Evolutionary conservation across 2,329 filamentous ascomycete species (phyloP).

Genomic region (Ophiostoma pallidulum): DNA sequence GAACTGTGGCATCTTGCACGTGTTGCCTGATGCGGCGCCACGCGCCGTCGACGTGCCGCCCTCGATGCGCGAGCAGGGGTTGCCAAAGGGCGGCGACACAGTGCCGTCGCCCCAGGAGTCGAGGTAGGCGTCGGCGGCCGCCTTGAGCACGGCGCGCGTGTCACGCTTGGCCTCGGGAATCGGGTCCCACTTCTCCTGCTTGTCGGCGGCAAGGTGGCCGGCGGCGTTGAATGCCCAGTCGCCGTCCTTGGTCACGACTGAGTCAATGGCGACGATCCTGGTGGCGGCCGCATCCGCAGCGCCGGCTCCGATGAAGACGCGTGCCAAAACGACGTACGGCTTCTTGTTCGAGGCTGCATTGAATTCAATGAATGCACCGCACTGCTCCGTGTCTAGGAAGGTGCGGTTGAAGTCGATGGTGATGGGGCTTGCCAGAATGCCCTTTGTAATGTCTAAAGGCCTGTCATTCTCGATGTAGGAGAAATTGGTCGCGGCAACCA

Average conservation of each 20-base stretch:
- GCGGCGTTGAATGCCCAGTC: constrained; percentile 17
- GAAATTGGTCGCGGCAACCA: constrained; percentile 11
- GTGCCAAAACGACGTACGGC: constrained; percentile 17
- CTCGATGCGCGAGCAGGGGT: constrained; percentile 14
- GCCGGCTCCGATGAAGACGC: constrained; percentile 13
- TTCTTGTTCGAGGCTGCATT: constrained; percentile 13
- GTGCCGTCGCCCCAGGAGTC: constrained; percentile 13
- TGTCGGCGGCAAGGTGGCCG: constrained; percentile 7
- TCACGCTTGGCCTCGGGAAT: constrained; percentile 15
- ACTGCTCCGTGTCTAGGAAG: constrained; percentile 18
- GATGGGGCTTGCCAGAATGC: constrained; percentile 17
- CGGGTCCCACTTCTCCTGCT: constrained; percentile 13
- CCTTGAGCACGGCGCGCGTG: constrained; percentile 14
- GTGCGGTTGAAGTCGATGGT: constrained; percentile 19
- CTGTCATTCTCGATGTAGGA: constrained; percentile 20
- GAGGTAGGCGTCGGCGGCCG: constrained; percentile 15
- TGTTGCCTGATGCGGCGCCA: constrained; percentile 5
- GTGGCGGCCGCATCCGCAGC: constrained; percentile 7
- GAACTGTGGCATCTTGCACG: constrained; percentile 14
- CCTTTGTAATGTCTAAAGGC: constrained; percentile 16
- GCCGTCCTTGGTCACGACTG: constrained; percentile 11
- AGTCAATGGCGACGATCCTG: constrained; percentile 11
- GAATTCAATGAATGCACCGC: constrained; percentile 18
- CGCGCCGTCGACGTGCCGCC: constrained; percentile 12
- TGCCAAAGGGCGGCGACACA: constrained; percentile 10